A percentile compares a stretch with the other conserved stretches of the same genome.
phyloP scores from a whole-genome alignment of 257 asterid species.

The Solanum ossicruentum region DNA sequence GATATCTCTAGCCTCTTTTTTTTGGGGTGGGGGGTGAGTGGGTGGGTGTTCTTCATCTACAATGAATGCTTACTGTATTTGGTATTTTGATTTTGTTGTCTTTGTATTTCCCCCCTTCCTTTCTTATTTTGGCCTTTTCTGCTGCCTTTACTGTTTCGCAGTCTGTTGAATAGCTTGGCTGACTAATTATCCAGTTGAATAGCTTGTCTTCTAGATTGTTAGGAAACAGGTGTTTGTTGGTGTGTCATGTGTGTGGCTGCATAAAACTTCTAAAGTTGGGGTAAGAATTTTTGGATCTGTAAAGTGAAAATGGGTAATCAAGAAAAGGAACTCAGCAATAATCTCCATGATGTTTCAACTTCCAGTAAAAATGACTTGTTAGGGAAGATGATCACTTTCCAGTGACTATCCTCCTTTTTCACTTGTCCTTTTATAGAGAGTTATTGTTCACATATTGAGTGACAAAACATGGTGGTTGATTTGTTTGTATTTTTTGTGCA shows the following conservation, averaged over 20 bases:
- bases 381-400: neutral
- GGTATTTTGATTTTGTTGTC: neutral
- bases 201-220: neutral
- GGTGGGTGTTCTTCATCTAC: neutral
- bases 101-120: neutral
- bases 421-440: neutral
- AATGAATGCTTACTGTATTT: neutral
- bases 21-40: too few relatives aligned
- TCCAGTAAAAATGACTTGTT: neutral
- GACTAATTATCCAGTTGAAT: neutral
- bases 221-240: neutral
- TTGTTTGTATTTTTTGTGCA: neutral
- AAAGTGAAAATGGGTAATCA: neutral
- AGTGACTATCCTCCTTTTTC: neutral
- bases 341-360: neutral
- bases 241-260: neutral
- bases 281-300: neutral
- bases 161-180: neutral
- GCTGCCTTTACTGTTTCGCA: neutral
- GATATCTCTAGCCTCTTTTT: too few relatives aligned
- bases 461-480: neutral
- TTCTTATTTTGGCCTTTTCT: neutral
- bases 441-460: too few relatives aligned
- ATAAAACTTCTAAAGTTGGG: neutral
- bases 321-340: neutral